Evolutionary conservation across 1,139 yeast species (phyloP).

Genomic region (Debaryomyces robertsiae): DNA sequence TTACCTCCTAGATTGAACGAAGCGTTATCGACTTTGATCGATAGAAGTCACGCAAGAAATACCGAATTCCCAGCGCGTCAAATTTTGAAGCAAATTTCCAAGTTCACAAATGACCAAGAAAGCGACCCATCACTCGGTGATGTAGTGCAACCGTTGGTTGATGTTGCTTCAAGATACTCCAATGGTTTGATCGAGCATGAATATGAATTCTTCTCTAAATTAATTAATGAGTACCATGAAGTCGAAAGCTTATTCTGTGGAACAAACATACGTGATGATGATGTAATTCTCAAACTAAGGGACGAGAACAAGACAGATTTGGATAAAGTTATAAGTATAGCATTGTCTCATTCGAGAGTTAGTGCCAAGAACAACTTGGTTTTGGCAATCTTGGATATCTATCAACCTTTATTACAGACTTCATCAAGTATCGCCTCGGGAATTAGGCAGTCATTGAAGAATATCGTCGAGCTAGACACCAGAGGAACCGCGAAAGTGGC

Average conservation of each 20-base stretch:
- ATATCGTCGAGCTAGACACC: constrained; percentile 83
- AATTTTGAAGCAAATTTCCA: constrained; percentile 59
- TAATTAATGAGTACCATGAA: constrained; percentile 71
- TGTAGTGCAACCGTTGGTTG: constrained; percentile 71
- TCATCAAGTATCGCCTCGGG: constrained; percentile 68
- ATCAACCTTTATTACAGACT: constrained; percentile 74
- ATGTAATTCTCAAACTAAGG: constrained; percentile 79
- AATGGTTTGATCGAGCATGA: constrained; percentile 86
- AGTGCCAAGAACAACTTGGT: constrained; percentile 90
- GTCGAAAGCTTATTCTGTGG: constrained; percentile 82
- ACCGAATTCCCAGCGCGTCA: constrained; percentile 95
- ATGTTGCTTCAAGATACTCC: constrained; percentile 68
- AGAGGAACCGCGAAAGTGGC: constrained; percentile 93
- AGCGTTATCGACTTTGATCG: constrained; percentile 63
- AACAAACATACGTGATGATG: constrained; percentile 76
- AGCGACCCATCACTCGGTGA: constrained; percentile 53
- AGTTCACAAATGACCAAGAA: constrained; percentile 53
- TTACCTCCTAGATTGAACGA: constrained; percentile 77
- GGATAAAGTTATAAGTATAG: constrained; percentile 67
- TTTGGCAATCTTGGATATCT: constrained; percentile 79
- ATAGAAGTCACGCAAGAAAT: constrained; percentile 64
- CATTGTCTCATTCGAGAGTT: constrained; percentile 88
- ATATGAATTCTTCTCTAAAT: constrained; percentile 66
- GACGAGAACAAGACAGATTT: constrained; percentile 83
- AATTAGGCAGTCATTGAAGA: constrained; percentile 71